phyloP scores from a whole-genome alignment of 2,329 filamentous ascomycete species.

The Pseudocercospora pini-densiflorae region DNA sequence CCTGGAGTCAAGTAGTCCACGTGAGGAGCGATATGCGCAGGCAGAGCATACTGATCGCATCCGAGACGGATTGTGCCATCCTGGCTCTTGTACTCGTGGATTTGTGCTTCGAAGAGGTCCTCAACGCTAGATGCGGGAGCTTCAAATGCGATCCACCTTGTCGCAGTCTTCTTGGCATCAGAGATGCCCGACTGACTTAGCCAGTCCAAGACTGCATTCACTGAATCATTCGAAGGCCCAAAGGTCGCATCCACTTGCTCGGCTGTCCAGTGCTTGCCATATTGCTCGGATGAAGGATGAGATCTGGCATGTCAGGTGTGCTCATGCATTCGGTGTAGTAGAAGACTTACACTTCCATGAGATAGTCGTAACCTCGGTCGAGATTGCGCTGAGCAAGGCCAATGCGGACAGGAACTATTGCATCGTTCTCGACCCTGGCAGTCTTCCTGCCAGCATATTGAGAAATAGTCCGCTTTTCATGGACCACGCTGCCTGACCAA shows the following conservation, averaged over 20 bases:
- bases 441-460: constrained; percentile 30
- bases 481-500: constrained; percentile 27
- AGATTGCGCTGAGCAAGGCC: constrained; percentile 41
- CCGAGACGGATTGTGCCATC: constrained; percentile 11
- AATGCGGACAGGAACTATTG: constrained; percentile 41
- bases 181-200: constrained; percentile 41
- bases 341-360: constrained; percentile 42
- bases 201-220: constrained; percentile 59
- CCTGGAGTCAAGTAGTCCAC: constrained; percentile 49
- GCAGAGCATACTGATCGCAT: constrained; percentile 43
- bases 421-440: constrained; percentile 24
- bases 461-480: constrained; percentile 36
- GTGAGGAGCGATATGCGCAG: constrained; percentile 36
- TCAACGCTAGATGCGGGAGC: constrained; percentile 5
- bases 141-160: constrained; percentile 17
- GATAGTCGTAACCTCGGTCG: constrained; percentile 35
- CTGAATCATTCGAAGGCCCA: constrained; percentile 44
- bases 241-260: constrained; percentile 51
- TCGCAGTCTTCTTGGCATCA: constrained; percentile 2
- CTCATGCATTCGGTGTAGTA: background rate
- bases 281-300: constrained; percentile 47
- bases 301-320: constrained; percentile 37
- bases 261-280: constrained; percentile 48
- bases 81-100: constrained; percentile 9
- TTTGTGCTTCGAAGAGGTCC: constrained; percentile 1